Evolutionary conservation across 2,329 filamentous ascomycete genomes (phyloP).

Genomic region (Ophiostoma angusticollis): DNA sequence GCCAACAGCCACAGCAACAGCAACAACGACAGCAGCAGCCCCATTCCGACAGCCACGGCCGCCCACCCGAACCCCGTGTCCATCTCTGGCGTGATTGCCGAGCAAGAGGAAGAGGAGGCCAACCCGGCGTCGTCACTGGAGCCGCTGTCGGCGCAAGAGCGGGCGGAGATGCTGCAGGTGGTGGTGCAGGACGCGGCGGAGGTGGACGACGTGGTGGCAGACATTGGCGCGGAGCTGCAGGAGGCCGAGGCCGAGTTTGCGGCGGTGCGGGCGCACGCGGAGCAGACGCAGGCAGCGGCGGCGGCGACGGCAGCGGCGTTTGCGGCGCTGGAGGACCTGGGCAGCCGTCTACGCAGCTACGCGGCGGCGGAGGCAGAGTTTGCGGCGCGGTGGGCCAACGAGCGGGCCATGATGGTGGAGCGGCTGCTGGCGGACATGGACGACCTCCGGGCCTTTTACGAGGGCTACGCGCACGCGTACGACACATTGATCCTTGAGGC

Average conservation of each 20-base stretch:
- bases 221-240: conserved; percentile 61
- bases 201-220: conserved; percentile 52
- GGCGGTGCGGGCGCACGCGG: conserved; percentile 50
- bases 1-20: conserved; percentile 40
- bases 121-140: conserved; percentile 31
- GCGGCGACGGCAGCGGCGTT: conserved; percentile 50
- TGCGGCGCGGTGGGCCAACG: conserved; percentile 56
- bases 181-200: conserved; percentile 58
- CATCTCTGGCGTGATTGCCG: conserved; percentile 53
- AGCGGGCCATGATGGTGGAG: conserved; percentile 53
- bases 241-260: conserved; percentile 64
- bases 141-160: conserved; percentile 62
- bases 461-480: conserved; percentile 75
- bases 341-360: conserved; percentile 50
- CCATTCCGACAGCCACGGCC: too few relatives aligned
- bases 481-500: conserved; percentile 75
- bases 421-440: conserved; percentile 69
- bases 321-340: conserved; percentile 52
- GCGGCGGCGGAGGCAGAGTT: conserved; percentile 53
- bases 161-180: conserved; percentile 70
- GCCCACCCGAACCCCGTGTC: conserved; percentile 29
- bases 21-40: conserved; percentile 29
- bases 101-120: conserved; percentile 33
- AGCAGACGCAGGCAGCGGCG: conserved; percentile 42
- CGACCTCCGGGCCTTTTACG: conserved; percentile 68